Evolutionary conservation across 228 moss, liverwort and hornwort genomes (phyloP), one percentile per base, ranked within the genome.

Genomic region (Sphagnum magellanicum): DNA sequence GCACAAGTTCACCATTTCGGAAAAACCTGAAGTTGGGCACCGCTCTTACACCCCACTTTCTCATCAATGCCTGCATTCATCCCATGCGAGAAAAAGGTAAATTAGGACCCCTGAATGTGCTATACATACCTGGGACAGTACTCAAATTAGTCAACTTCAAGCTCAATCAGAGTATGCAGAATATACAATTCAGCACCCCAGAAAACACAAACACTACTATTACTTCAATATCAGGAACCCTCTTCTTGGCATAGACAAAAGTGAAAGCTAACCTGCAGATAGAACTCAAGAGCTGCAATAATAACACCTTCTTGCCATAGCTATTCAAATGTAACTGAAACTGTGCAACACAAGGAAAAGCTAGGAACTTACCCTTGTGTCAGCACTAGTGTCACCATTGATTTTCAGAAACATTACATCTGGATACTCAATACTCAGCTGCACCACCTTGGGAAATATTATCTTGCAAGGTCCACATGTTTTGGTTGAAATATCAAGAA

Each of bases 391-490:
- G 70, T 96, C 91, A 63, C 96, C 96, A 51, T 91, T 83, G 60
- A 96, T 96, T 75, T 87, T 96, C 59, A 92, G 60, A 49, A 96
- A 96, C 64, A 92, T 48, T 1, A 79, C 96, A 47, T 96, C 92
- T 4, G 95, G 90, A 52, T 91, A 96, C 49, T 87, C 58, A 6
- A 74, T 67, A 67, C 96, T 96, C 92, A 96, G 82, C 67, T 88
- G 83, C 13, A 91, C 89, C 47, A 92, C 69, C 73, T 92, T 92
- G 4, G 96, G 96, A 52, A 64, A 91, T 11, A 96, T 88, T 68
- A 96, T 81, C 71, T 91, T 96, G 76, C 96, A 96, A 68, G 96
- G 96, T 13, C 96, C 96, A 65, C 96, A 96, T 5, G 96, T 96
- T 4, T 61, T 86, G 53, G 96, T 96, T 15, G 96, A 96, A 69